Evolutionary conservation across 495 filamentous ascomycete genomes (phyloP), one percentile per base, ranked within the genome.

Genomic region (Schizothecium vesticola): DNA sequence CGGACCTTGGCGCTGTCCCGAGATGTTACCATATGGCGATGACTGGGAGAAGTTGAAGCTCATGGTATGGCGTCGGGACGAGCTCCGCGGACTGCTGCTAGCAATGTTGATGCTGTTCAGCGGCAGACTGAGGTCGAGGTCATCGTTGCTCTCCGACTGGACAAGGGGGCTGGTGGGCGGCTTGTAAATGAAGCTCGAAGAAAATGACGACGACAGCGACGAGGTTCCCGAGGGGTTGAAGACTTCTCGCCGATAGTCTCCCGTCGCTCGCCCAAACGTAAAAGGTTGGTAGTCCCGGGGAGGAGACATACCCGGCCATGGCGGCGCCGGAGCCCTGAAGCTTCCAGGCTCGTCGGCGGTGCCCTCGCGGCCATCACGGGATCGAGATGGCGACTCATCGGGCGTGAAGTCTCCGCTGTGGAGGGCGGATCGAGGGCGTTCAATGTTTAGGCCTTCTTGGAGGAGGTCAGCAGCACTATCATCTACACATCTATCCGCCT

Each of bases 151-250:
- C 67, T 93, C 91, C 68, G 93, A 92, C 73, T 97, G 88, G 3
- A 94, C 93, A 24, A 99, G 81, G 22, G 95, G 96, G 68, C 93
- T 98, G 12, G 95, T 98, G 6, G 95, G 94, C 3, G 91, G 86
- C 76, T 93, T 91, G 57, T 95, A 88, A 22, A 91, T 83, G 77
- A 97, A 97, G 70, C 88, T 93, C 2, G 91, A 92, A 0, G 92
- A 90, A n/a, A 86, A 79, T 19, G 91, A 91, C 3, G 90, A 90
- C 10, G 89, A 89, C 4, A 94, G 71, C 0, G 92, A 93, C 16
- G 89, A 87, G 55, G 89, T 82, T 72, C 77, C 64, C 72, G 69
- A 69, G 5, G 71, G 71, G 55, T 65, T 77, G 70, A 77, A 80
- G 16, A 69, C 73, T 66, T 77, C 77, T 64, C 69, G 66, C 57